A percentile compares a stretch with the other conserved stretches of the same genome.
phyloP scores from a whole-genome alignment of 176 grass and related monocot species.

The Urochloa ruziziensis region DNA sequence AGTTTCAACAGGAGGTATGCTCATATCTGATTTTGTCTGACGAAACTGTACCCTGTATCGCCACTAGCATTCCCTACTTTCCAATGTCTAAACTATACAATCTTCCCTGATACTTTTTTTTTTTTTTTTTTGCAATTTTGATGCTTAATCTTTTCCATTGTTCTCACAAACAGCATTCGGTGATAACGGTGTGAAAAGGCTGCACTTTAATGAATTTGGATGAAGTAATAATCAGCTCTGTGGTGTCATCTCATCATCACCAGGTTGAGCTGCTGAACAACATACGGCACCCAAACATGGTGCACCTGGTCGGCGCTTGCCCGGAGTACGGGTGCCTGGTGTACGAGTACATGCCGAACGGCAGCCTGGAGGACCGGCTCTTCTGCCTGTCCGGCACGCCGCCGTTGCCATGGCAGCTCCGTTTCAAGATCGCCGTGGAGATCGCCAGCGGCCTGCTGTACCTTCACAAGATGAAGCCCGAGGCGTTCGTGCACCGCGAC shows the following conservation, averaged over 20 bases:
- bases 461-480: slow-evolving; percentile 75
- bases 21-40: slow-evolving; percentile 3
- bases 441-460: slow-evolving; percentile 71
- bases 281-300: slow-evolving; percentile 85
- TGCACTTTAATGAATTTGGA: background rate
- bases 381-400: slow-evolving; percentile 60
- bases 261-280: slow-evolving; percentile 83
- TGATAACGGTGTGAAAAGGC: background rate
- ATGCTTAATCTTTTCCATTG: background rate
- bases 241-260: background rate
- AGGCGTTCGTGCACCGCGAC: slow-evolving; percentile 85
- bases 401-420: slow-evolving; percentile 59
- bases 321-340: slow-evolving; percentile 84
- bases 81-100: background rate
- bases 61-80: slow-evolving; percentile 8
- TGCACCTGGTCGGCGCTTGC: slow-evolving; percentile 79
- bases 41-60: background rate
- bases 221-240: background rate
- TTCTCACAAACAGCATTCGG: background rate
- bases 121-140: background rate
- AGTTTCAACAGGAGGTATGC: slow-evolving; percentile 89
- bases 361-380: slow-evolving; percentile 78
- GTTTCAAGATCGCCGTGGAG: slow-evolving; percentile 78
- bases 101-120: background rate
- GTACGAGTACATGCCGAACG: slow-evolving; percentile 87